Conservation (phyloP, 257 asterid species). For the Ophiorrhiza pumila region DNA sequence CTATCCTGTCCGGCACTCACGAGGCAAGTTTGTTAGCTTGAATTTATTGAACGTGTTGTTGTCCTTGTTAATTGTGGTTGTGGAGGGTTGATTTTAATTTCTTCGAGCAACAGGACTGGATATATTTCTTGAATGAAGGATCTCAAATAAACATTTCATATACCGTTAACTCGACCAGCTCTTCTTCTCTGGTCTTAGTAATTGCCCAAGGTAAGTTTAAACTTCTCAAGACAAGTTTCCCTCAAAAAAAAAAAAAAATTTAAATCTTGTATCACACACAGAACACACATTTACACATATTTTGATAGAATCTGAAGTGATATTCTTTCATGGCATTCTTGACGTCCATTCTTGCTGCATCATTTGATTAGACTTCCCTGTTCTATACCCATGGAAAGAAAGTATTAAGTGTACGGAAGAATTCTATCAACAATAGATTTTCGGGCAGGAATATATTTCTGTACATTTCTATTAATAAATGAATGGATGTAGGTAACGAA, state of each 20-base stretch:
- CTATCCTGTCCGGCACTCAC: constrained; percentile 50
- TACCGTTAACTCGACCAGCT: constrained; percentile 34
- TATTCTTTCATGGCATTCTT: not conserved
- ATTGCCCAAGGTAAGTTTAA: constrained; percentile 58
- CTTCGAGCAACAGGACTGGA: constrained; percentile 61
- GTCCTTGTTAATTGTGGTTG: constrained; percentile 10
- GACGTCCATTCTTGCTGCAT: constrained; percentile 8
- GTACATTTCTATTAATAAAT: constrained; percentile 27
- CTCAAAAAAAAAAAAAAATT: too few relatives aligned
- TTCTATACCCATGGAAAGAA: too few relatives aligned
- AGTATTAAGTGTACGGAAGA: not conserved
- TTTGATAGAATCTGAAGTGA: not conserved
- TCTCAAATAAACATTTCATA: constrained; percentile 66
- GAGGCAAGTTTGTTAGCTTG: constrained; percentile 43
- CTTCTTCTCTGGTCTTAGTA: constrained; percentile 51
- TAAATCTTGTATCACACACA: too few relatives aligned
- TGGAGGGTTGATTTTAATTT: constrained; percentile 15
- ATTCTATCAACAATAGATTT: not conserved
- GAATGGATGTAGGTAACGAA: constrained; percentile 41
- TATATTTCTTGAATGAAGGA: constrained; percentile 64
- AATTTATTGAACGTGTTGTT: constrained; percentile 12
- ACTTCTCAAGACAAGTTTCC: constrained; percentile 19
- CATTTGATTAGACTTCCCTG: too few relatives aligned
- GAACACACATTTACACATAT: not conserved
- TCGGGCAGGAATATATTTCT: not conserved